Base-by-base conservation (phyloP, 176 grass and related monocot species). In the Aegilops speltoides region DNA sequence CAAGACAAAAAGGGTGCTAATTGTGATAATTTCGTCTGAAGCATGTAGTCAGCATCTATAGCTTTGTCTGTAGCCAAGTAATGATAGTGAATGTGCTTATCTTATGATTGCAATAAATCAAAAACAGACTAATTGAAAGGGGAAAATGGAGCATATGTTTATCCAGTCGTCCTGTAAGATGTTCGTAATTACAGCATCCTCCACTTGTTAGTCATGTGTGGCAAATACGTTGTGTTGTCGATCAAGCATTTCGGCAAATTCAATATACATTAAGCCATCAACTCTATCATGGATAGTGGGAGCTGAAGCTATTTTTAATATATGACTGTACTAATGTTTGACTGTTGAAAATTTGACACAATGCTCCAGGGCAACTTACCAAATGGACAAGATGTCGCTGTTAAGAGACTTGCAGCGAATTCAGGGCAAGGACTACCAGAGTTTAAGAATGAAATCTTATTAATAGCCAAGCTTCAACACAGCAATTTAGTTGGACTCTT, bases 401-500 rank as follows among this genome's bases (percentile, higher is more conserved):
- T 90, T 26, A 93, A 90, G 86, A 90, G 91, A 73, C 46, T 93
- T 33, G 82, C 88, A 33, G 52, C 78, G 50, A 85, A 82, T 85
- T 93, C 91, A 50, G 88, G 36, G 17, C 91, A 93, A 79, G 88
- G 91, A 25, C 46, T 90, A 79, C 6, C 36, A 0, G 91, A 93
- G 45, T 93, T 93, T 85, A 93, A 86, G 82, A 93, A 90, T 1
- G 91, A 90, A 41, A 46, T 93, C 50, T 16, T 93, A 4, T 61
- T 93, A 4, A 90, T 93, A 26, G 88, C 91, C 8, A 93, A 88
- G 29, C 86, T 93, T 50, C 88, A 93, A 64, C 91, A 93, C 40
- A 88, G 68, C 41, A 90, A 90, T 88, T 82, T 90, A 56, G 91
- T 90, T 56, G 70, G 73, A 34, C 75, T 93, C 2, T 25, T 93